Evolutionary conservation across 2,329 filamentous ascomycete genomes (phyloP), one percentile per base, ranked within the genome.

Genomic region (Penicillium concentricum): DNA sequence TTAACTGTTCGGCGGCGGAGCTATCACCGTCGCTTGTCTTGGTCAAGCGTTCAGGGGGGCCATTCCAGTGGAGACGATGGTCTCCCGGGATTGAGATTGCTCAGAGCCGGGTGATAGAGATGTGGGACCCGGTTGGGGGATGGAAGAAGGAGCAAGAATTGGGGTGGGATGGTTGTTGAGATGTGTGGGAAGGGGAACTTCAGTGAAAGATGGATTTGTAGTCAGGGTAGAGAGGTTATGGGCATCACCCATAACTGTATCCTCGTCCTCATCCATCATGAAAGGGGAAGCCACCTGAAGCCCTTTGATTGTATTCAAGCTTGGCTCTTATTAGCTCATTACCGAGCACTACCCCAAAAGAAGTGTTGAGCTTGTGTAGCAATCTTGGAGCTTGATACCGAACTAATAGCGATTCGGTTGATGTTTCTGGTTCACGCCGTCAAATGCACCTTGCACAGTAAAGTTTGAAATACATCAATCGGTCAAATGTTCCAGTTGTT

Each of bases 171-270:
- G 37, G 7, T 61, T 60, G 44, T 67, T 67, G 15, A 65, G 46
- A 49, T 66, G 61, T 7, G 57, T 50, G 20, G 65, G 52, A 10
- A 51, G 42, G 35, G 57, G 53, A 5, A 56, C 56, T 34, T 63
- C 61, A 28, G 58, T 56, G 39, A 66, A 42, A 30, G 62, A 60
- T 37, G 50, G 28, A 41, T 62, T 54, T 49, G 60, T 47, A 56
- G 58, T 48, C 38, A 60, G 58, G 52, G 51, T 59, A 56, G 59
- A 62, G 28, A 54, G 61, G 49, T 47, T 56, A 26, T 64, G 66
- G 39, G 66, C 51, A 51, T 73, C 71, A 41, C 67, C 65, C 75
- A 76, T 77, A 18, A 76, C 61, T n/a, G 69, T 72, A 58, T 77
- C 75, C 56, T 75, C 73, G 54, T 76, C 73, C 48, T 65, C 67